A percentile compares a stretch with the other conserved stretches of the same genome.
These are phyloP conservation scores for Pelargonium citronellum DNA, from an alignment of 441 rosid species.

Conservation along the genomic window DNA sequence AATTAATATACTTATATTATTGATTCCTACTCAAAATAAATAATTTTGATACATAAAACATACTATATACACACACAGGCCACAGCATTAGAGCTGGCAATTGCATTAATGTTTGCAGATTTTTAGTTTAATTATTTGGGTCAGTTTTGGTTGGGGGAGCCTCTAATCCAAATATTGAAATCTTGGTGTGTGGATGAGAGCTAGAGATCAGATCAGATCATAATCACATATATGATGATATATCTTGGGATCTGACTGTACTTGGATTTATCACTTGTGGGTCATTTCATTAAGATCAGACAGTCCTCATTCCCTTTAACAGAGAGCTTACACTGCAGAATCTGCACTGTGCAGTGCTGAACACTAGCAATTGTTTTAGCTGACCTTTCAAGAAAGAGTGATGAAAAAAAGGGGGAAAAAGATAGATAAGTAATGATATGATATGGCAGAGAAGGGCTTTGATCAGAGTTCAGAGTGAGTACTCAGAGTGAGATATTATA, in stretches of 20 bases:
- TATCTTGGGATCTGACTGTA: constrained; percentile 4
- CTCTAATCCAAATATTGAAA: background rate
- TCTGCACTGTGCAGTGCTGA: constrained; percentile 5
- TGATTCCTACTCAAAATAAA: too few species aligned
- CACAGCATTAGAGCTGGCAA: background rate
- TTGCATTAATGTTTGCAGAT: background rate
- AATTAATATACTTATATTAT: too few species aligned
- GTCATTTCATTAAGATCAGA: constrained; percentile 2
- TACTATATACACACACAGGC: background rate
- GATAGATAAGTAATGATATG: constrained; percentile 5
- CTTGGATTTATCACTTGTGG: background rate
- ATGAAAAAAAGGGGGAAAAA: background rate
- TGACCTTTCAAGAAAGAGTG: constrained; percentile 1
- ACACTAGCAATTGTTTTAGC: constrained; percentile 2
- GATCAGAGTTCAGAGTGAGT: background rate
- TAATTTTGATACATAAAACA: background rate
- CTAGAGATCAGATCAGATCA: background rate
- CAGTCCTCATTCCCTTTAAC: constrained; percentile 11
- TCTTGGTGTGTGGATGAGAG: background rate
- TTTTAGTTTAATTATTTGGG: background rate
- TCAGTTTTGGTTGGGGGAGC: background rate
- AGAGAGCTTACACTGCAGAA: background rate
- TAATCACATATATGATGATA: background rate
- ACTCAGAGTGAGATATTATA: constrained; percentile 1
- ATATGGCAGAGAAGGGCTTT: constrained; percentile 6